Evolutionary conservation across 1,139 yeast species (phyloP).

Genomic region (Chernovozyma sophiae-reginae): DNA sequence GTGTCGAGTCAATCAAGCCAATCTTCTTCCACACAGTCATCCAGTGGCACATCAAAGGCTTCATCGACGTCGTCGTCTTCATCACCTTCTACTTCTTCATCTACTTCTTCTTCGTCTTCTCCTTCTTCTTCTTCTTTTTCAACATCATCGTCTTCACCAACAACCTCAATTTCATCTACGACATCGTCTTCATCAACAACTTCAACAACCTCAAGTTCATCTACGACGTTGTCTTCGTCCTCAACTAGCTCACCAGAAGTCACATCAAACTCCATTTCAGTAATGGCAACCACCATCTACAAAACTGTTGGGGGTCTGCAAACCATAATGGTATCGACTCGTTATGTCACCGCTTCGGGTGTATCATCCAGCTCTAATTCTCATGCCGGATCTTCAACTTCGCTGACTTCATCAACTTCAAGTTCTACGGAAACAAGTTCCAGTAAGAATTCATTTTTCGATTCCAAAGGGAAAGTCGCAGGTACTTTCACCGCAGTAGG

Average conservation of each 20-base stretch:
- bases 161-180: conserved; percentile 9
- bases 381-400: conserved; percentile 3
- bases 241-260: conserved; percentile 4
- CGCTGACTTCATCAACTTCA: conserved; percentile 9
- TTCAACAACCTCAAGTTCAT: conserved; percentile 9
- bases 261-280: conserved; percentile 3
- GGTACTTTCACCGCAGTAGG: conserved; percentile 74
- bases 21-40: neutral
- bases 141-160: conserved; percentile 12
- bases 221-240: neutral
- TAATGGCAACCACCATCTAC: conserved; percentile 14
- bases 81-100: conserved; percentile 9
- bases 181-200: conserved; percentile 11
- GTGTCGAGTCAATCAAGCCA: conserved; percentile 12
- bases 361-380: conserved; percentile 3
- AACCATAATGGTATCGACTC: conserved; percentile 19
- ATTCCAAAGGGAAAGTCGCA: conserved; percentile 62
- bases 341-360: conserved; percentile 15
- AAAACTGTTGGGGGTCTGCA: conserved; percentile 24
- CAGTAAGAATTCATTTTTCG: conserved; percentile 38
- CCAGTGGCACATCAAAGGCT: conserved; percentile 14
- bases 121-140: conserved; percentile 5
- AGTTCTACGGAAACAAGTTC: conserved; percentile 8
- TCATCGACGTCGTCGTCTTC: conserved; percentile 9
- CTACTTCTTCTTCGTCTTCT: conserved; percentile 7